Evolutionary conservation across 257 asterid genomes (phyloP).

Genomic region (Echium plantagineum): DNA sequence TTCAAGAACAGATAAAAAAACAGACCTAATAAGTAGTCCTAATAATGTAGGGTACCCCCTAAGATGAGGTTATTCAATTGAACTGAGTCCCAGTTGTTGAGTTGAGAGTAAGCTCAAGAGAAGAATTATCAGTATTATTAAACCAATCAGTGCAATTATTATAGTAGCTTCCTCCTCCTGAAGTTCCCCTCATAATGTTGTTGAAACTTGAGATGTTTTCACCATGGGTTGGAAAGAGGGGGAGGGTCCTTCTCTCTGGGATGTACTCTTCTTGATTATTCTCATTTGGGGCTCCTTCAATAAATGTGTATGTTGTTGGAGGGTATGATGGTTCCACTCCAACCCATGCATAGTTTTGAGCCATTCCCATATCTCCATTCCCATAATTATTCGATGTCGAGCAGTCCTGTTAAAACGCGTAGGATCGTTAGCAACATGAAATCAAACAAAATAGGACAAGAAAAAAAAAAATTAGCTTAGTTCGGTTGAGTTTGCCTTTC

Average conservation of each 20-base stretch:
- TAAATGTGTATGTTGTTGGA: conserved; percentile 12
- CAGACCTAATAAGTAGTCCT: background rate
- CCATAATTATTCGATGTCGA: conserved; percentile 39
- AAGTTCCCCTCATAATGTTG: conserved; percentile 4
- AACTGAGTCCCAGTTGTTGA: conserved; percentile 33
- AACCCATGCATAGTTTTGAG: conserved; percentile 40
- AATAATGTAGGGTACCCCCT: no score
- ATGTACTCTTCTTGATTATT: conserved; percentile 24
- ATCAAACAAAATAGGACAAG: background rate
- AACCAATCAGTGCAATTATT: conserved; percentile 8
- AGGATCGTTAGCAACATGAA: background rate
- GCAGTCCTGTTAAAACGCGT: conserved; percentile 35
- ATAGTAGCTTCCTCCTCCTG: conserved; percentile 12
- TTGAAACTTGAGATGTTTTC: conserved; percentile 25
- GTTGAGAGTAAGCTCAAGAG: conserved; percentile 80
- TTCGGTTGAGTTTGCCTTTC: no score
- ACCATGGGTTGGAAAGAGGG: conserved; percentile 84
- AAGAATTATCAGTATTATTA: conserved; percentile 32
- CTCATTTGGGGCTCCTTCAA: conserved; percentile 45
- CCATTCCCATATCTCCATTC: conserved; percentile 23
- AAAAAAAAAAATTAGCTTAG: no score
- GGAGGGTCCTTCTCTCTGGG: conserved; percentile 58
- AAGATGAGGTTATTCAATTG: conserved; percentile 12
- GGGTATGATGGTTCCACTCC: conserved; percentile 39
- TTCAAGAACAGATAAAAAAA: background rate